Base-by-base conservation (phyloP, 208 protist genomes). In the Leishmania braziliensis region DNA sequence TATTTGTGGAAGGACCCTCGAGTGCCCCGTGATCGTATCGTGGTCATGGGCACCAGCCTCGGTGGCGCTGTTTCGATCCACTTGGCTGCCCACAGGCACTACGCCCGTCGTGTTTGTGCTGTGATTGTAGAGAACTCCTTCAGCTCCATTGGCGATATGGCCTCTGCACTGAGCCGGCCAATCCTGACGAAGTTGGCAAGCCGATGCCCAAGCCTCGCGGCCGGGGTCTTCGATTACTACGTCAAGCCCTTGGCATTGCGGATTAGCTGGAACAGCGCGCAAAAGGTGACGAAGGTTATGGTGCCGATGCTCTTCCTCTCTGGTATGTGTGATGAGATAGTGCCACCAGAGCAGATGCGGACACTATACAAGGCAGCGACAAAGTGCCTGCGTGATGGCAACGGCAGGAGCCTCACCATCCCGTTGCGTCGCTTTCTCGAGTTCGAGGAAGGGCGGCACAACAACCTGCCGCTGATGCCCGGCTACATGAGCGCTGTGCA, bases 41-140 rank as follows among this genome's bases (percentile, higher is more conserved):
- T 96, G 53, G 84, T 98, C 18, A 95, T 98, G 89, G 96, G 96
- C 77, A 96, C 92, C 53, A 97, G 92, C 81, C 84, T 98, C 10
- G 96, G 96, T 74, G 96, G 95, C 65, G 96, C 95, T 46, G 96
- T 98, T 29, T 89, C 92, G 10, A 91, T 97, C 72, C 84, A 94
- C 79, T 86, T 98, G n/a, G 92, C 94, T 5, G 70, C 91, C 29
- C 53, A 88, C 56, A 71, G 80, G 33, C 60, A 68, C 8, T 91
- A 96, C 80, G 77, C 68, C 14, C 80, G 75, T 10, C 89, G 84
- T 66, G 90, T 97, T 23, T 74, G 80, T 48, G 96, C 90, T 3
- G 80, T 97, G 26, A 95, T 98, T 84, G 80, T 98, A 4, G 94
- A 98, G 74, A 98, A 98, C 86, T 95, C 94, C 29, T 98, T 98